Base-by-base conservation (phyloP, 2,329 filamentous ascomycete genomes). In the Tolypocladium sp. region DNA sequence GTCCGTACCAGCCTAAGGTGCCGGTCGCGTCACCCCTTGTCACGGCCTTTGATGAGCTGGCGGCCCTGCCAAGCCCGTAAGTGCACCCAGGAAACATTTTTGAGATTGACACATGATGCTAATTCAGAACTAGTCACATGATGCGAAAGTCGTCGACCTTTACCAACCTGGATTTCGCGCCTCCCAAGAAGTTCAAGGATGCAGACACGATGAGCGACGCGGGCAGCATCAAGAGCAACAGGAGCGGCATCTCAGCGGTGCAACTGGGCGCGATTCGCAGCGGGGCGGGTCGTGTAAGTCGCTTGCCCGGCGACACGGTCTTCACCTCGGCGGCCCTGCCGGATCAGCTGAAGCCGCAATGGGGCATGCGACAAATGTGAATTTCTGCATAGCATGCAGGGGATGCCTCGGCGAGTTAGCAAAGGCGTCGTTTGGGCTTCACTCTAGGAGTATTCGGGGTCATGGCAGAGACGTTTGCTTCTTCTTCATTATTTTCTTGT, bases 51-150 rank as follows among this genome's bases (percentile, higher is more conserved):
- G 93, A 97, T 59, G 93, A 97, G 60, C 85, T 97, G 62, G 76
- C 88, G 15, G 82, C 83, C 10, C 86, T 99, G 63, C 94, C 94
- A 42, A 97, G 92, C 81, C 92, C 94, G 85, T 93, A 85, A 89
- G 90, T 89, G 63, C 33, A 46, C 40, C 15, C 20, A 10, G 27
- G n/a, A 51, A 5, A 7, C 27, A 6, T 5, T 2, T 1, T 33
- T 10, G 17, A 30, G 25, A 33, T 51, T 10, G 20, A 35, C 9
- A 5, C 1, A 30, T 27, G 49, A 42, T 62, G 55, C 64, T 41
- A 44, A 64, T 56, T 3, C 1, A 7, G 6, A 0, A 2, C 3
- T 5, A 89, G 86, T 46, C 87, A 92, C 70, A 67, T 85, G 68
- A 80, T 94, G 56, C 85, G 89, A 69, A 92, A 91, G 69, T 92